Evolutionary conservation across 1,139 yeast species (phyloP), one percentile per base, ranked within the genome.

Genomic region (Taphrina populina): DNA sequence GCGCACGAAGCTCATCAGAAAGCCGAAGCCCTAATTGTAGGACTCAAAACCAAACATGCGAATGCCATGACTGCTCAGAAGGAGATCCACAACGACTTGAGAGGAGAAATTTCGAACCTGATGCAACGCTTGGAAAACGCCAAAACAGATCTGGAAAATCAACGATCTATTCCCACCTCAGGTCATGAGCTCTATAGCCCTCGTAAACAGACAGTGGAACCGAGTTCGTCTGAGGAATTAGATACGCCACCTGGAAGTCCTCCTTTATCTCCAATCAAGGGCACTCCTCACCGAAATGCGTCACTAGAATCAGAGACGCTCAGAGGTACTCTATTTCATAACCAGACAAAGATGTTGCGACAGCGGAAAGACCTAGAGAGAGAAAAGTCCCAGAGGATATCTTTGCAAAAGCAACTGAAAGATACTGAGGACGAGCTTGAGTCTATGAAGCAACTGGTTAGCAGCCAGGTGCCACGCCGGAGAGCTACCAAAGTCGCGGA

Each of bases 291-390:
- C 0, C 73, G 76, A 46, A 75, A 78, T 61, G 71, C 77, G 1
- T 79, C 76, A 13, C 70, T 84, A 45, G 90, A 85, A 66, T 71
- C 79, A 4, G 90, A 86, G 64, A 82, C 90, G 0, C 71, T 84
- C 62, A 75, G 78, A 62, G 78, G 86, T 0, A 82, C 86, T 11
- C 73, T 87, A 62, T 75, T 75, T 24, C 86, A 79, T 67, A 84
- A 92, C 3, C 82, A 83, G 64, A 75, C 77, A 60, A 63, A 65
- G 58, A 63, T 70, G 43, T 59, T 63, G 21, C 64, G 61, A n/a
- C 59, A 67, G 40, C 63, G 68, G 23, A 63, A 60, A 36, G 62
- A 67, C 11, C 58, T 69, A 8, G 63, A 65, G 29, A 65, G 66
- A 47, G 75, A 71, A 46, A 66, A 70, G 39, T 47, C 64, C n/a